Percentiles rank a stretch among this genome's conserved stretches.
phyloP scores from a whole-genome alignment of 2,329 filamentous ascomycete species.

The Sarocladium strictum region DNA sequence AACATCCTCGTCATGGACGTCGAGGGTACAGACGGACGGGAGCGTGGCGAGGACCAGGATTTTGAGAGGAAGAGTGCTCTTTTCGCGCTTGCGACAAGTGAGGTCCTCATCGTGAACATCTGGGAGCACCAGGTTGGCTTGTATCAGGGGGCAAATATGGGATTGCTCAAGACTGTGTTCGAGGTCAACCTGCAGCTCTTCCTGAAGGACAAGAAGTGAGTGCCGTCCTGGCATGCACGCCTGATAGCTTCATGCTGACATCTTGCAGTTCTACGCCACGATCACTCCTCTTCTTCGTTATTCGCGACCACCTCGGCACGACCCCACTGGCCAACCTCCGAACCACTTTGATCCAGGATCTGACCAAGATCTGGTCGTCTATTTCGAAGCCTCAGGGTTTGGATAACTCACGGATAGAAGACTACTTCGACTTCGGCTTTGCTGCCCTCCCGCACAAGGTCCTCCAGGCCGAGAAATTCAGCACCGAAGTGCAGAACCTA shows the following conservation, averaged over 20 bases:
- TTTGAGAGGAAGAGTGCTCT: constrained; percentile 98
- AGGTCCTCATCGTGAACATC: constrained; percentile 97
- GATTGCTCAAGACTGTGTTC: constrained; percentile 94
- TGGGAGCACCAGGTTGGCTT: constrained; percentile 98
- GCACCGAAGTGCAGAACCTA: constrained; percentile 71
- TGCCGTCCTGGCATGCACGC: constrained; percentile 50
- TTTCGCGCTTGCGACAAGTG: constrained; percentile 93
- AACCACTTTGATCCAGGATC: constrained; percentile 82
- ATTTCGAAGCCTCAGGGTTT: constrained; percentile 87
- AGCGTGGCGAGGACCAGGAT: constrained; percentile 95
- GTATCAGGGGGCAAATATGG: constrained; percentile 99
- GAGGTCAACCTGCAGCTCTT: constrained; percentile 98
- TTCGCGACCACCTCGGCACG: constrained; percentile 89
- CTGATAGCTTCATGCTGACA: constrained; percentile 20
- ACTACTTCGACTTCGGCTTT: constrained; percentile 99
- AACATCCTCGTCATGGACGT: constrained; percentile 99
- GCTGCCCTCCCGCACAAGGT: constrained; percentile 95
- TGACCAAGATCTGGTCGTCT: constrained; percentile 86
- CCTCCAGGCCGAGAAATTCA: constrained; percentile 87
- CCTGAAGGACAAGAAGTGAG: constrained; percentile 87
- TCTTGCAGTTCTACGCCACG: constrained; percentile 67
- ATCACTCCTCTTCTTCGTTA: constrained; percentile 96
- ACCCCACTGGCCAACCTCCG: constrained; percentile 88
- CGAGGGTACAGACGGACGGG: constrained; percentile 92
- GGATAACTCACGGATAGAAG: constrained; percentile 83